Evolutionary conservation across 495 filamentous ascomycete genomes (phyloP).

Genomic region (Neurospora tetrasperma): DNA sequence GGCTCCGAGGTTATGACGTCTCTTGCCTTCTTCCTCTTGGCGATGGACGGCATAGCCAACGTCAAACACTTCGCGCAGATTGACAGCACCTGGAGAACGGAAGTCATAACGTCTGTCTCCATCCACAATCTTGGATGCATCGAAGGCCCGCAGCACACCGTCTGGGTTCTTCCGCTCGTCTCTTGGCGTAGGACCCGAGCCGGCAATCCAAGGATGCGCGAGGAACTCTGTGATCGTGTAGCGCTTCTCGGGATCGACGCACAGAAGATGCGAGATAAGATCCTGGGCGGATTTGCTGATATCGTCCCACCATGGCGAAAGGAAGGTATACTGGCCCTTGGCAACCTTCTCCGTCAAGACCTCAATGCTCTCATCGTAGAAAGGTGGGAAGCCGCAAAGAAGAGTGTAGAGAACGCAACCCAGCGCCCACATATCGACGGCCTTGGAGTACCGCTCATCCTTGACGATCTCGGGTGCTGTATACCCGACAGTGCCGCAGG

Average conservation of each 20-base stretch:
- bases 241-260: conserved; percentile 84
- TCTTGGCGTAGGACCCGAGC: conserved; percentile 39
- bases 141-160: conserved; percentile 38
- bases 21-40: conserved; percentile 91
- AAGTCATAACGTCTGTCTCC: conserved; percentile 72
- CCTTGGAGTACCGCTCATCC: conserved; percentile 97
- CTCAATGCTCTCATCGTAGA: conserved; percentile 97
- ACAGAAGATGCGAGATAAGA: conserved; percentile 83
- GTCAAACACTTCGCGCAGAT: conserved; percentile 93
- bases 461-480: conserved; percentile 99
- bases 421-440: conserved; percentile 98
- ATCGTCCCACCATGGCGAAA: conserved; percentile 99
- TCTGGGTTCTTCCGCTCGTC: conserved; percentile 54
- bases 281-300: conserved; percentile 95
- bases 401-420: conserved; percentile 96
- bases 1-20: conserved; percentile 65
- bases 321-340: conserved; percentile 91
- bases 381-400: conserved; percentile 93
- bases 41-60: conserved; percentile 93
- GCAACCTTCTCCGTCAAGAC: conserved; percentile 97
- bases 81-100: conserved; percentile 89
- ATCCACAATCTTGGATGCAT: conserved; percentile 48
- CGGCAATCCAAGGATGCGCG: conserved; percentile 80
- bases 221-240: conserved; percentile 86
- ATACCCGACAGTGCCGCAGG: conserved; percentile 95